Conservation (phyloP, 352 stramenopile species). For the Salisapilia sapeloensis region DNA sequence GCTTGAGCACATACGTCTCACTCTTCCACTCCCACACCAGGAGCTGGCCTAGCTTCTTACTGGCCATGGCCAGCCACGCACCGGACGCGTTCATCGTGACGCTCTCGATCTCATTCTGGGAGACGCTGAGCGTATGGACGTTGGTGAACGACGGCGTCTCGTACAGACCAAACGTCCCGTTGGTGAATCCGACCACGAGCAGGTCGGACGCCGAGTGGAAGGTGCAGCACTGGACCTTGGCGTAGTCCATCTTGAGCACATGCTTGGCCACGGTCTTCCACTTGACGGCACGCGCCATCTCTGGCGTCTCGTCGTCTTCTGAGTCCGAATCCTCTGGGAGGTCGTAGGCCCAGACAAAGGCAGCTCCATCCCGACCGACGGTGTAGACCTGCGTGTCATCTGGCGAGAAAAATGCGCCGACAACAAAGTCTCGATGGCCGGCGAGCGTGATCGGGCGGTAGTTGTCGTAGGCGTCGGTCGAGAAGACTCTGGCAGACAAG, state of each 20-base stretch:
- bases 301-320: slow-evolving; percentile 18
- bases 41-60: slow-evolving; percentile 94
- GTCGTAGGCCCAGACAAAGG: slow-evolving; percentile 77
- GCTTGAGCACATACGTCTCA: slow-evolving; percentile 99
- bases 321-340: slow-evolving; percentile 19
- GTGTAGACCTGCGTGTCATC: slow-evolving; percentile 76
- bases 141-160: slow-evolving; percentile 91
- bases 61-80: slow-evolving; percentile 98
- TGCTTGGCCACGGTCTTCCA: slow-evolving; percentile 79
- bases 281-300: slow-evolving; percentile 56
- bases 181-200: slow-evolving; percentile 92
- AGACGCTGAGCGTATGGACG: slow-evolving; percentile 93
- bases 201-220: slow-evolving; percentile 80
- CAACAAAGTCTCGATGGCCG: slow-evolving; percentile 75
- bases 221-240: slow-evolving; percentile 76
- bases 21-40: slow-evolving; percentile 99
- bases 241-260: slow-evolving; percentile 82
- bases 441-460: slow-evolving; percentile 80
- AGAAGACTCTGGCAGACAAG: slow-evolving; percentile 77
- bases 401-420: slow-evolving; percentile 74
- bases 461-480: slow-evolving; percentile 35
- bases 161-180: slow-evolving; percentile 97
- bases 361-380: slow-evolving; percentile 68
- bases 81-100: slow-evolving; percentile 91
- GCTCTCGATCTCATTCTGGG: slow-evolving; percentile 79